These are phyloP conservation scores for Saccharomyces eubayanus DNA, from an alignment of 805 yeast species.

Conservation along the genomic window DNA sequence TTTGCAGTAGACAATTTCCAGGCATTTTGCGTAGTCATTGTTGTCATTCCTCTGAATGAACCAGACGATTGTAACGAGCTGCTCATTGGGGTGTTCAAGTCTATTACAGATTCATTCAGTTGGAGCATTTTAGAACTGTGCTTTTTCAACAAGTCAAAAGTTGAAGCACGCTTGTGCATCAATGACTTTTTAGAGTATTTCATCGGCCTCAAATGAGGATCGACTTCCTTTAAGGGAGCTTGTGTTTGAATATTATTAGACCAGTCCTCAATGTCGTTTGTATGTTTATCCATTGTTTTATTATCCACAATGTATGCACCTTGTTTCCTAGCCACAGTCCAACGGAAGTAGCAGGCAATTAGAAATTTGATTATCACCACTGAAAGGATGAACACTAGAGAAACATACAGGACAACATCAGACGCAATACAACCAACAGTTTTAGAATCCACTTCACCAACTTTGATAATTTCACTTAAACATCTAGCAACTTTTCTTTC, in stretches of 20 bases:
- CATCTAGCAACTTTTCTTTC: constrained; percentile 73
- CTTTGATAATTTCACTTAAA: constrained; percentile 74
- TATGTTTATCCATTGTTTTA: constrained; percentile 54
- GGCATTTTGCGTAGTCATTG: constrained; percentile 62
- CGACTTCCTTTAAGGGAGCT: constrained; percentile 47
- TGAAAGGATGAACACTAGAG: constrained; percentile 77
- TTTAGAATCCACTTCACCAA: constrained; percentile 82
- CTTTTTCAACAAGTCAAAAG: constrained; percentile 31
- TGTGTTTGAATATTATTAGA: constrained; percentile 51
- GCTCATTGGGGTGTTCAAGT: constrained; percentile 1
- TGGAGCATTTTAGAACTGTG: constrained; percentile 29
- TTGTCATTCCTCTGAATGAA: constrained; percentile 30
- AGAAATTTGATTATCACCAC: constrained; percentile 70
- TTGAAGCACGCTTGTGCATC: constrained; percentile 26
- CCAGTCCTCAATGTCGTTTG: constrained; percentile 75
- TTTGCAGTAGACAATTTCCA: constrained; percentile 9
- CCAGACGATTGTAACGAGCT: constrained; percentile 1
- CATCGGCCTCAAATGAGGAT: constrained; percentile 45
- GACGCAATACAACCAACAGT: constrained; percentile 94
- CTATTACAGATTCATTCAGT: constrained; percentile 11
- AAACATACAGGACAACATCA: constrained; percentile 65
- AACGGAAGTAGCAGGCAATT: constrained; percentile 82
- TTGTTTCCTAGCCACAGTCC: constrained; percentile 70
- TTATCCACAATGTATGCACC: constrained; percentile 64
- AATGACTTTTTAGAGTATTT: constrained; percentile 19